Evolutionary conservation across 2,329 filamentous ascomycete species (phyloP), one percentile per base, ranked within the genome.

Genomic region (Fusarium musae): DNA sequence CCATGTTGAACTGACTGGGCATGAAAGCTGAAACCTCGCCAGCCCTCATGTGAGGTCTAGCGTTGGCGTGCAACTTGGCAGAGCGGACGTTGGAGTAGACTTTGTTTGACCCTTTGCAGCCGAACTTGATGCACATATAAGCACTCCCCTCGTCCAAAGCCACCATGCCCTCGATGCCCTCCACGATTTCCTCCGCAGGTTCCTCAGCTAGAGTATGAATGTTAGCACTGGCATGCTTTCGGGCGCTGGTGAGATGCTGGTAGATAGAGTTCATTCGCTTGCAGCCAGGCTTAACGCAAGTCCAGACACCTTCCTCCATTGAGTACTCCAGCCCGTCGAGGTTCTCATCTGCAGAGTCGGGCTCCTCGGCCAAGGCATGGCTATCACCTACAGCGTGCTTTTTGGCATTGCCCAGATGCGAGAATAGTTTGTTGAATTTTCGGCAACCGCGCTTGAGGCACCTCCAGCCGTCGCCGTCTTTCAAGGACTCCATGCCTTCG

Each of bases 381-480:
- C 16, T 16, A 5, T 68, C 40, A 1, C 42, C 10, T 5, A 1
- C 19, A 12, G 12, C 42, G n/a, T 69, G 65, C 6, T n/a, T 54
- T 4, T 16, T 53, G 9, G 58, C 66, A 5, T 37, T 44, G 3
- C 59, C 28, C 1, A 68, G 11, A 9, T 42, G 21, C 3, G 28
- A 26, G 16, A 42, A 46, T 11, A 34, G 9, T 11, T 46, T 59
- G 9, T 53, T 54, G 5, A n/a, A 46, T 17, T 37, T 50, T 12
- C 23, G 52, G 46, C 66, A 69, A 19, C 59, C 52, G 2, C 23
- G 40, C 53, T 70, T 69, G 2, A 65, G 40, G 13, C 66, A 69
- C 1, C 5, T 46, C 66, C 66, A 69, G 1, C 26, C 23, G 0
- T 32, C 46, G 1, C 42, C 23, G 8, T 57, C 62, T 7, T 26